phyloP scores from a whole-genome alignment of 83 land plant genomes.

The Thuja plicata region DNA sequence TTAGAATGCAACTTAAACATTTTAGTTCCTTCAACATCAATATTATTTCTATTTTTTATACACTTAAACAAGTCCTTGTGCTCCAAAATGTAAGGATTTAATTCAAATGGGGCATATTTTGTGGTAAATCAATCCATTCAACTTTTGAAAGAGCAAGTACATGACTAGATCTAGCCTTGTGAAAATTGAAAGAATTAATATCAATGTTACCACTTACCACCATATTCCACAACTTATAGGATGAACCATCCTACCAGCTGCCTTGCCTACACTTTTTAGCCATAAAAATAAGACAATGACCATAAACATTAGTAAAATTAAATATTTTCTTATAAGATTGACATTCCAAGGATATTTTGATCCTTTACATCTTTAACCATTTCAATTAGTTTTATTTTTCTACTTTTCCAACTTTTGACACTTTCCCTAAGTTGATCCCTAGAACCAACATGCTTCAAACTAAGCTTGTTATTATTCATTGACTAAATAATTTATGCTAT shows the following conservation, averaged over 20 bases:
- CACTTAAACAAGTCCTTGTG: too few species aligned
- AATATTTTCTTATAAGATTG: not conserved
- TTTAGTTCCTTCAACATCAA: not conserved
- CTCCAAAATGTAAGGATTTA: too few species aligned
- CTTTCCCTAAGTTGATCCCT: not conserved
- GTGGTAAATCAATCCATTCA: too few species aligned
- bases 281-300: not conserved
- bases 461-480: not conserved
- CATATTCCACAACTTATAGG: not conserved
- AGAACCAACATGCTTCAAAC: not conserved
- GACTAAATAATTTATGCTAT: not conserved
- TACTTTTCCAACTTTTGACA: not conserved
- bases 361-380: not conserved
- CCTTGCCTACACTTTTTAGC: not conserved
- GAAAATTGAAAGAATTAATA: too few species aligned
- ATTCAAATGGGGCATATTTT: too few species aligned
- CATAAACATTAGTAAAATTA: not conserved
- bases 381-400: not conserved
- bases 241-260: not conserved
- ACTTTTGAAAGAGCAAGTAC: too few species aligned
- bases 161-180: not conserved
- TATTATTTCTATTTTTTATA: not conserved
- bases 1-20: too few species aligned
- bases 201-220: not conserved
- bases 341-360: not conserved